A percentile compares a stretch with the other conserved stretches of the same genome.
phyloP scores from a whole-genome alignment of 495 filamentous ascomycete genomes.

The Hypoxylon crocopeplum region DNA sequence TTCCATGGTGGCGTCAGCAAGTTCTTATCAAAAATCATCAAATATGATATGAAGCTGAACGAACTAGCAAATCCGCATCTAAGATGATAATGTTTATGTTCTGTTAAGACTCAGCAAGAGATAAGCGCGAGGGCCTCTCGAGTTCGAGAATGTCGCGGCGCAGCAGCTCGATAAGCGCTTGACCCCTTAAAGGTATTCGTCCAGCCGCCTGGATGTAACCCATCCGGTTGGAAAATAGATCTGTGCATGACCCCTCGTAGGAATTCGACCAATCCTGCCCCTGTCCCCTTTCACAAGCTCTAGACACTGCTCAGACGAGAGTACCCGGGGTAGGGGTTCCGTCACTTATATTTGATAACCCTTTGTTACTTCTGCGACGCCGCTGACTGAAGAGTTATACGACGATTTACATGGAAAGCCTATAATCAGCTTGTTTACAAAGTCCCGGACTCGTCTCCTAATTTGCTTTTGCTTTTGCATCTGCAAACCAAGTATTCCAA shows the following conservation, averaged over 20 bases:
- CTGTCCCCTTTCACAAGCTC: no score
- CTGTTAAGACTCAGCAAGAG: not conserved
- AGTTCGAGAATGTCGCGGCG: not conserved
- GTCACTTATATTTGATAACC: no score
- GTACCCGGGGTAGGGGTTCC: no score
- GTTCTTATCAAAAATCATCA: not conserved
- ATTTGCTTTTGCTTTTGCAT: not conserved
- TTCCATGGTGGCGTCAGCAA: conserved; percentile 17
- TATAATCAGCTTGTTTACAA: not conserved
- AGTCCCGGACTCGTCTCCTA: not conserved
- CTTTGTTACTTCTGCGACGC: conserved; percentile 6
- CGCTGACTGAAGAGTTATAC: not conserved
- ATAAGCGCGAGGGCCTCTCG: no score
- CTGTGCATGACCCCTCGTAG: conserved; percentile 7
- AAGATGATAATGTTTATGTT: not conserved
- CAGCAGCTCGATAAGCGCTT: conserved; percentile 11
- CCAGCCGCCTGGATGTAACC: conserved; percentile 17
- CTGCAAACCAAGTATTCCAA: not conserved
- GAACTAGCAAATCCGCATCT: conserved; percentile 7
- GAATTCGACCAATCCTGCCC: conserved; percentile 6
- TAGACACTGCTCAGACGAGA: no score
- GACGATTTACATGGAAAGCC: not conserved
- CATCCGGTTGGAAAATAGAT: conserved; percentile 16
- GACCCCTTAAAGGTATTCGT: not conserved
- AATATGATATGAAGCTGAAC: not conserved